Base-by-base conservation (phyloP, 352 stramenopile species). In the Plasmopara muralis region DNA sequence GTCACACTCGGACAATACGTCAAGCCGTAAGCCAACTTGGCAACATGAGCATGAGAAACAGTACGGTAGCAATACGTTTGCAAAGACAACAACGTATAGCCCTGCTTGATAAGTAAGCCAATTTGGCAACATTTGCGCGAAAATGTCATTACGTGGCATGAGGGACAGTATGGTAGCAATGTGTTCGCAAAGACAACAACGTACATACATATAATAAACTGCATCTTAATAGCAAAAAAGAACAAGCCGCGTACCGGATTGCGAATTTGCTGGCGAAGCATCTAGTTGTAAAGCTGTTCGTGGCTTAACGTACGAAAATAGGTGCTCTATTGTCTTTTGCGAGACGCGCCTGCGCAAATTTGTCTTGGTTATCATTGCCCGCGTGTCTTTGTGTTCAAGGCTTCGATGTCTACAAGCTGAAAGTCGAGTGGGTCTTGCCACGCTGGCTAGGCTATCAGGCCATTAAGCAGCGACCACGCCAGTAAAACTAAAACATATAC, bases 241-340 rank as follows among this genome's bases (percentile, higher is more conserved):
- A 77, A 79, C 20, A 64, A 74, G 54, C 76, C 64, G 18, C 59
- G 54, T 28, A 79, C 62, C 34, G 68, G 38, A 41, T 77, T 77
- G 50, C 62, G 62, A 37, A 79, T 64, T 25, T 79, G 57, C 31
- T 68, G 45, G 42, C 64, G 64, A 1, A 79, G 39, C 46, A 79
- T 57, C 40, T 54, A 60, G 14, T 40, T 34, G 39, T 42, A 60
- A 35, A 79, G 40, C 18, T 16, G 31, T 13, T 48, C 49, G 45
- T 77, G 54, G 47, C 28, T 31, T 1, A 55, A n/a, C n/a, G n/a
- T n/a, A n/a, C n/a, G n/a, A n/a, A n/a, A n/a, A 57, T 31, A 79
- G 59, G 16, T 71, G 53, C 28, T 66, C 50, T 29, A 79, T 62
- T 40, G 70, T 77, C 43, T 62, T 57, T 40, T 72, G 55, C 44